Evolutionary conservation across 345 rosid species (phyloP), one percentile per base, ranked within the genome.

Genomic region (Eucalyptus melliodora): DNA sequence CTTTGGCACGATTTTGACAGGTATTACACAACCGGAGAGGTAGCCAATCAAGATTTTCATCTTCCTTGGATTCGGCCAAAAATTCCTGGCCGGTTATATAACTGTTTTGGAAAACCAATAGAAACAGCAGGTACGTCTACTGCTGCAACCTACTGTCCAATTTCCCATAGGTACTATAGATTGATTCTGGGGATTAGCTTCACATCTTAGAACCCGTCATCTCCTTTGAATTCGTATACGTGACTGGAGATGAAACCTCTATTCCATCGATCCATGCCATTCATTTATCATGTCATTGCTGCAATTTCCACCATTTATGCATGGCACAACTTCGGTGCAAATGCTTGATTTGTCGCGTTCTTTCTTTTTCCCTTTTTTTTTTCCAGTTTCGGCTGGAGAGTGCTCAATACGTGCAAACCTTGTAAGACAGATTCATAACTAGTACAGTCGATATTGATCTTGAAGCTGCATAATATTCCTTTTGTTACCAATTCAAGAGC

Each of bases 61-160:
- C 23, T 93, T 7, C 97, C 97, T 59, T 92, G 94, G 53, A 51
- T 94, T 80, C 24, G 91, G 89, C 99, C 99, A 81, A 97, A 96
- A 90, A 56, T 96, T 86, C 99, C 99, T 0, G 99, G 99, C 44
- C 92, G 95, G 82, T 95, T 95, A 87, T 97, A 97, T 92, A 96
- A 88, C 88, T 94, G 94, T 88, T 97, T 96, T 16, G 98, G 97
- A 60, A 96, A 95, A 90, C 97, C 99, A 88, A 95, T 97, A 37
- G 94, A 96, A 85, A 94, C 96, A 15, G 88, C 91, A 94, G 97
- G 98, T 96, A 92, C 31, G 69, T 62, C 69, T 30, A 62, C 15
- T 27, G 17, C 69, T 62, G 31, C 69, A 62, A 30, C 31, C 31
- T 62, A 62, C 16, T 62, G 8, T 56, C 30, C 62, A 56, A 24